Evolutionary conservation across 306 rosid species (phyloP).

Genomic region (Quercus variabilis): DNA sequence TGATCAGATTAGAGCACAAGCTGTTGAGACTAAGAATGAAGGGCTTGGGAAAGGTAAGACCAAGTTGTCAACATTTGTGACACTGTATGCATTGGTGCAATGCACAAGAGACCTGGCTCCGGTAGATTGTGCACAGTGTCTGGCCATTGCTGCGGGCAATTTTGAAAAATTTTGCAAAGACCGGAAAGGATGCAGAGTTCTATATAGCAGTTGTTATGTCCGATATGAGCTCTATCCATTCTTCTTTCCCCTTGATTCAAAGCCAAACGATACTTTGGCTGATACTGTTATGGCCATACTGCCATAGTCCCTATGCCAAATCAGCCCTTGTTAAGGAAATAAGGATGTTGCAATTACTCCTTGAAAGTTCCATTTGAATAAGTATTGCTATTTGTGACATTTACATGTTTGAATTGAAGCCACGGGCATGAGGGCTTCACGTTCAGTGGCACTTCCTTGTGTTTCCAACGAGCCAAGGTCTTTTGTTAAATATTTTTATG

Average conservation of each 20-base stretch:
- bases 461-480: too few species aligned
- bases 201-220: slow-evolving; percentile 65
- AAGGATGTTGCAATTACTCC: slow-evolving; percentile 9
- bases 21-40: slow-evolving; percentile 21
- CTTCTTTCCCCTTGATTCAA: slow-evolving; percentile 54
- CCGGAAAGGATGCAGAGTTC: slow-evolving; percentile 51
- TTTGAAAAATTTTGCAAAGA: slow-evolving; percentile 33
- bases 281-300: not conserved
- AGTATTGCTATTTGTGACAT: too few species aligned
- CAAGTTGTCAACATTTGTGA: slow-evolving; percentile 36
- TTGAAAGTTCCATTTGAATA: slow-evolving; percentile 17
- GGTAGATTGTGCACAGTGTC: slow-evolving; percentile 54
- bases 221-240: slow-evolving; percentile 68
- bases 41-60: slow-evolving; percentile 67
- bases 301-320: not conserved
- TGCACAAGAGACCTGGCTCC: slow-evolving; percentile 68
- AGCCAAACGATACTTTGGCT: not conserved
- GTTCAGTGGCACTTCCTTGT: too few species aligned
- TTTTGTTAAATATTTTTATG: too few species aligned
- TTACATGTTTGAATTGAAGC: too few species aligned
- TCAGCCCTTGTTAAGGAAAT: not conserved
- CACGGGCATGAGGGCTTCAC: too few species aligned
- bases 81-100: slow-evolving; percentile 63
- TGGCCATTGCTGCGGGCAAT: slow-evolving; percentile 50
- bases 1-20: slow-evolving; percentile 35